phyloP scores from a whole-genome alignment of 345 rosid species.

The Gossypium raimondii region DNA sequence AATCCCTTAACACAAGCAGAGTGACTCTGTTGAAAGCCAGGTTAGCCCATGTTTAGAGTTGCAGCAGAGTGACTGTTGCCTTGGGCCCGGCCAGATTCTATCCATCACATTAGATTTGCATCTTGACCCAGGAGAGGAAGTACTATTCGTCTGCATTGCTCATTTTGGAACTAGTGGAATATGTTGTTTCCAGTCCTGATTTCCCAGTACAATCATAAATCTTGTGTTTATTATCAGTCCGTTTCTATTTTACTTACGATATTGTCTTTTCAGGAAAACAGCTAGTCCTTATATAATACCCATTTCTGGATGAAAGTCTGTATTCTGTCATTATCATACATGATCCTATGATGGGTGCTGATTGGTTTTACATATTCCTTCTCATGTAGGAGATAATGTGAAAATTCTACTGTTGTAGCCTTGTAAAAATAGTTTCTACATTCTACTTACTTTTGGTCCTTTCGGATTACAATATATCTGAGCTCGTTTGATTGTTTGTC shows the following conservation, averaged over 20 bases:
- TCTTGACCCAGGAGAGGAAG: not conserved
- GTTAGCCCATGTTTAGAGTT: not conserved
- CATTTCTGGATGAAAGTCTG: not conserved
- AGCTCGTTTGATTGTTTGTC: slow-evolving; percentile 9
- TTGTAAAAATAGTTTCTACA: not conserved
- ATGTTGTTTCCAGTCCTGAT: not conserved
- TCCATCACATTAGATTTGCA: slow-evolving; percentile 1
- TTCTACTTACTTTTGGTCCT: not conserved
- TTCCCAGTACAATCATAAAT: not conserved
- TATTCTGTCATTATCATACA: not conserved
- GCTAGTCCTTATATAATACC: not conserved
- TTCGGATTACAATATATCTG: not conserved
- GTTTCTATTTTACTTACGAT: not conserved
- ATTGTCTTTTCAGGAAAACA: no score
- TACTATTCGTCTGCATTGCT: not conserved
- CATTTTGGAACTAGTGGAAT: not conserved
- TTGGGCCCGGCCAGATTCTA: not conserved
- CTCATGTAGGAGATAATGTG: not conserved
- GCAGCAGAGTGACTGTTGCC: not conserved
- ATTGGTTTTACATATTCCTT: not conserved
- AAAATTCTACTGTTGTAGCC: not conserved
- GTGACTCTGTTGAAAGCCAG: not conserved
- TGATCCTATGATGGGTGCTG: not conserved
- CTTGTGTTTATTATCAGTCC: not conserved
- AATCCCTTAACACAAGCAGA: not conserved